Percentiles rank a stretch among this genome's conserved stretches.
Evolutionary conservation across 176 grass and related monocot species (phyloP).

Genomic region (Puccinellia tenuiflora): DNA sequence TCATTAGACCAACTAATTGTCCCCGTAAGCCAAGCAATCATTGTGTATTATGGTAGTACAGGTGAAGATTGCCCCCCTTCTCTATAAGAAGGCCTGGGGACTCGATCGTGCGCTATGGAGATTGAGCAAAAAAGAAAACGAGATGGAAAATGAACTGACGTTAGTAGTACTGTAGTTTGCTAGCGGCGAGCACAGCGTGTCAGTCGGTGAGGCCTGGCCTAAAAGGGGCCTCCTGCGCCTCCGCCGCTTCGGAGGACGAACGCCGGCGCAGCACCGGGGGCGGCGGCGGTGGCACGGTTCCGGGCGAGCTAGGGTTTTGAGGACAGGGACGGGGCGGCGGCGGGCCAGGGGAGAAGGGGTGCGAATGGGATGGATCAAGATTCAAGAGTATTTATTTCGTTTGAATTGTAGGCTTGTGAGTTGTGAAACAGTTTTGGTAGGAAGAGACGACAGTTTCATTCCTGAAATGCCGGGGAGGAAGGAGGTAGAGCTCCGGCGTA

Average conservation of each 20-base stretch:
- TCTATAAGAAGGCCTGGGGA: not conserved
- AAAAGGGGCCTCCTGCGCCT: not conserved
- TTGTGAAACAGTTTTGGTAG: not conserved
- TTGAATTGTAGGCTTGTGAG: not conserved
- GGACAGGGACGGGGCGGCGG: not conserved
- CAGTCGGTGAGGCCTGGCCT: not conserved
- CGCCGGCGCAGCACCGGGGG: not conserved
- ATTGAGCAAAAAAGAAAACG: not conserved
- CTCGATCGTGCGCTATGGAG: not conserved
- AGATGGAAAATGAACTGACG: not conserved
- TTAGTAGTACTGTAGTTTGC: not conserved
- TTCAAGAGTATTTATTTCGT: not conserved
- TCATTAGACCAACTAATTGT: not conserved
- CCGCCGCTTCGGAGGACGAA: not conserved
- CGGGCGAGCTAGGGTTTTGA: not conserved
- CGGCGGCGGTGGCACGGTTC: not conserved
- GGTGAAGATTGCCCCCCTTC: not conserved
- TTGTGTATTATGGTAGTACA: not conserved
- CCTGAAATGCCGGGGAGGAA: not conserved
- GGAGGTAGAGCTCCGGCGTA: not conserved
- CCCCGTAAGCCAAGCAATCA: not conserved
- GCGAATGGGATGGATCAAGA: not conserved
- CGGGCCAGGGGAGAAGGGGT: not conserved
- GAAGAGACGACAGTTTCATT: not conserved
- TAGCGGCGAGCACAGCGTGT: not conserved